phyloP scores from a whole-genome alignment of 495 filamentous ascomycete genomes.

The Neurospora africana region DNA sequence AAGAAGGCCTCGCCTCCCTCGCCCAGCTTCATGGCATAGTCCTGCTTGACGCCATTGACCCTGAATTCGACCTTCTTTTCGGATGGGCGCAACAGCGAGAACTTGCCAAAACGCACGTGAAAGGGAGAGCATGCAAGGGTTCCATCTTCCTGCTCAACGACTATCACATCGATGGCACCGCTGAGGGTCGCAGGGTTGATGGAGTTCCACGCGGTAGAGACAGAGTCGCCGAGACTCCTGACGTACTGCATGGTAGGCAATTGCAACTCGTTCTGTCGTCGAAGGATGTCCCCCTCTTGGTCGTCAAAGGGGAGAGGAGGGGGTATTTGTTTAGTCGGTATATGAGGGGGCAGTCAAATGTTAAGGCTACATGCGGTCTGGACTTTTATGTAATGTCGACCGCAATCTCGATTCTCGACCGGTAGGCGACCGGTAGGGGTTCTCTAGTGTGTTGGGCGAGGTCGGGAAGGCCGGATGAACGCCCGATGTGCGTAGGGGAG shows the following conservation, averaged over 20 bases:
- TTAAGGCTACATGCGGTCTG: neutral
- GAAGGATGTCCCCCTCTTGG: neutral
- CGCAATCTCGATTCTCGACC: neutral
- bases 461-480: neutral
- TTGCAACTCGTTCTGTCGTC: neutral
- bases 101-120: slow-evolving; percentile 98
- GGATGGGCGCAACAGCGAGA: slow-evolving; percentile 85
- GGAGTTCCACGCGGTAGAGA: slow-evolving; percentile 98
- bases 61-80: slow-evolving; percentile 99
- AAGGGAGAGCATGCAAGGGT: slow-evolving; percentile 82
- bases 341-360: neutral
- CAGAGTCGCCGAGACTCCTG: slow-evolving; percentile 85
- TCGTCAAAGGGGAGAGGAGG: neutral
- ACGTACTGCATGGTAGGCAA: slow-evolving; percentile 85
- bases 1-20: slow-evolving; percentile 98
- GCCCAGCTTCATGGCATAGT: slow-evolving; percentile 96
- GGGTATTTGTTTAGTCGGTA: neutral
- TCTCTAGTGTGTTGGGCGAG: neutral
- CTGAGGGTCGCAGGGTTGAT: slow-evolving; percentile 97
- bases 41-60: slow-evolving; percentile 84
- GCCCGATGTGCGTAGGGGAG: neutral
- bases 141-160: slow-evolving; percentile 96
- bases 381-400: neutral
- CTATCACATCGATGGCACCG: slow-evolving; percentile 97
- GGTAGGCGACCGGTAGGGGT: neutral